A percentile compares a stretch with the other conserved stretches of the same genome.
These are phyloP conservation scores for Clarireedia hainanense DNA, from an alignment of 2,329 filamentous ascomycete species.

Conservation along the genomic window DNA sequence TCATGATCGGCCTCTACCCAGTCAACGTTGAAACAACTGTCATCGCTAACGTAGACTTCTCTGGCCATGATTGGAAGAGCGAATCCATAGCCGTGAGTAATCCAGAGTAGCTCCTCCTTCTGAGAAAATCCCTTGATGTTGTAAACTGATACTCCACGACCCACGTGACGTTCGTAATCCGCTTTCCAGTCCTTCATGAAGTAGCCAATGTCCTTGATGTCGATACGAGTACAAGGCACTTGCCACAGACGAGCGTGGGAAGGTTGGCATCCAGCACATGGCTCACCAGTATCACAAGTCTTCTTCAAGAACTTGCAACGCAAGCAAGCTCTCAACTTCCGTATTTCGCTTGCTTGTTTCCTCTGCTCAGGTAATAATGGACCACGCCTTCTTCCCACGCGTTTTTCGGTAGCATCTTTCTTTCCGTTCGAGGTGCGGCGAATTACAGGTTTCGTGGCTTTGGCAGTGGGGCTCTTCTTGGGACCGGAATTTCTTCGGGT, in stretches of 20 bases:
- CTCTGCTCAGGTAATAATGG: slow-evolving; percentile 88
- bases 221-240: slow-evolving; percentile 93
- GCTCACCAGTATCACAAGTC: slow-evolving; percentile 96
- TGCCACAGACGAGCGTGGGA: slow-evolving; percentile 95
- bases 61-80: slow-evolving; percentile 87
- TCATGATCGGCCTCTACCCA: slow-evolving; percentile 81
- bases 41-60: slow-evolving; percentile 86
- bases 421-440: slow-evolving; percentile 68
- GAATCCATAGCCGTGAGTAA: slow-evolving; percentile 94
- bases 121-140: slow-evolving; percentile 82
- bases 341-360: slow-evolving; percentile 93
- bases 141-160: slow-evolving; percentile 78
- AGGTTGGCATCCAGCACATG: slow-evolving; percentile 89
- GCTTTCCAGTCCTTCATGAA: slow-evolving; percentile 99
- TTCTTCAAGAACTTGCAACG: slow-evolving; percentile 99
- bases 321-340: slow-evolving; percentile 87
- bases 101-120: slow-evolving; percentile 70
- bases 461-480: slow-evolving; percentile 55
- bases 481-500: slow-evolving; percentile 61
- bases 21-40: slow-evolving; percentile 86
- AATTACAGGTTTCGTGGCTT: slow-evolving; percentile 76
- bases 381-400: slow-evolving; percentile 82
- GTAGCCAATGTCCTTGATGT: slow-evolving; percentile 96
- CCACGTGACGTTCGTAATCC: slow-evolving; percentile 87
- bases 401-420: slow-evolving; percentile 85